Base-by-base conservation (phyloP, 306 rosid species). In the Begonia peltatifolia region DNA sequence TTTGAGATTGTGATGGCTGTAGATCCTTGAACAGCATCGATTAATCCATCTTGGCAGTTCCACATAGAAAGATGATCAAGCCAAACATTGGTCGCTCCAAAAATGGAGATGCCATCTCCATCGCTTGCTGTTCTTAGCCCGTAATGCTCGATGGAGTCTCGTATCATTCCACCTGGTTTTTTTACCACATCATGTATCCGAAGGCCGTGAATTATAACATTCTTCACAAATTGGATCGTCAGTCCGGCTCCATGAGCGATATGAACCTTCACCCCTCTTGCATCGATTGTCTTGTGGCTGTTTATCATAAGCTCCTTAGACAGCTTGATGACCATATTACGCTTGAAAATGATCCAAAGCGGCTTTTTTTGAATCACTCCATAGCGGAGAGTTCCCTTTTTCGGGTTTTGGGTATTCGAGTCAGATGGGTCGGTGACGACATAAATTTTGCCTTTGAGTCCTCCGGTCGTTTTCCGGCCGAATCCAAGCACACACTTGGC, bases 251-350 rank as follows among this genome's bases (percentile, higher is more conserved):
- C 97, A 1, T 41, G 47, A 12, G 63, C 76, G 6, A 89, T 72
- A 11, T 62, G 71, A 0, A 89, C 82, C 3, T 72, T 54, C 16
- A 80, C 84, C 0, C 97, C 97, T 1, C 97, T 95, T 0, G 76
- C 97, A 12, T 89, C 97, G 11, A 89, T 80, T 54, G 97, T 89
- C 80, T 89, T 89, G 67, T 89, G 63, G 1, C 87, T 78, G 0
- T 63, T n/a, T 3, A 89, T 12, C 12, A 89, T 0, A n/a, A 89
- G 56, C 68, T 89, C 97, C 12, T 72, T 65, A 0, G 57, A 35
- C 42, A 89, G 42, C 20, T 10, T 71, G 52, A 89, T 89, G 15
- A 41, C 10, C 97, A 89, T 89, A 76, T 71, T 73, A 0, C 23
- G 75, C 0, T 22, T 42, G 14, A 89, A 85, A 5, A 59, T 74